Conservation (phyloP, 1,139 yeast genomes). For the Candida dubliniensis region DNA sequence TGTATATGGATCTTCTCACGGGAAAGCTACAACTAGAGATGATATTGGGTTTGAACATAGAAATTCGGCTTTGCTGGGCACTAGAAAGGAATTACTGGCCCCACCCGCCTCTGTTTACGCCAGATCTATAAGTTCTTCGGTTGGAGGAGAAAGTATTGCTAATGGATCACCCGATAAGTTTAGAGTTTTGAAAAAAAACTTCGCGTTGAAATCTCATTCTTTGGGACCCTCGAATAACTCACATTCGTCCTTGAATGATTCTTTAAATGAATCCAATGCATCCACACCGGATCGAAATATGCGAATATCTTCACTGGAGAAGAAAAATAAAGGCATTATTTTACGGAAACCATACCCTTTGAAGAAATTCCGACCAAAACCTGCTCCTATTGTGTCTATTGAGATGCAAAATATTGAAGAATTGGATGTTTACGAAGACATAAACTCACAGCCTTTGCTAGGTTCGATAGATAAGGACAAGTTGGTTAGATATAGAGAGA, state of each 20-base stretch:
- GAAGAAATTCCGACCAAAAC: conserved; percentile 15
- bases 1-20: background rate
- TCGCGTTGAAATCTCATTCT: conserved; percentile 4
- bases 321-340: conserved; percentile 16
- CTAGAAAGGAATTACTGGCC: conserved; percentile 19
- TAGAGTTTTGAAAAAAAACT: conserved; percentile 11
- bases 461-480: conserved; percentile 47
- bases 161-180: conserved; percentile 17
- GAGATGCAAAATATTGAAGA: conserved; percentile 58
- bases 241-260: conserved; percentile 11
- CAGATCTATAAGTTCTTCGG: conserved; percentile 14
- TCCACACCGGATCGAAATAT: conserved; percentile 6
- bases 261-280: conserved; percentile 8
- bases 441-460: conserved; percentile 46
- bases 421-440: conserved; percentile 54
- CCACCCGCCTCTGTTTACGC: conserved; percentile 10
- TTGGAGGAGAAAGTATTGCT: conserved; percentile 11
- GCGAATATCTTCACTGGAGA: conserved; percentile 1
- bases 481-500: conserved; percentile 56
- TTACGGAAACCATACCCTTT: conserved; percentile 1
- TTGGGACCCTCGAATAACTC: conserved; percentile 9
- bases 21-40: background rate
- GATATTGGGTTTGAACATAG: conserved; percentile 9
- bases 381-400: conserved; percentile 45
- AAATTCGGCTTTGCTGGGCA: conserved; percentile 25